Evolutionary conservation across 2,329 filamentous ascomycete species (phyloP).

Genomic region (Pseudopyrenochaeta lycopersici): DNA sequence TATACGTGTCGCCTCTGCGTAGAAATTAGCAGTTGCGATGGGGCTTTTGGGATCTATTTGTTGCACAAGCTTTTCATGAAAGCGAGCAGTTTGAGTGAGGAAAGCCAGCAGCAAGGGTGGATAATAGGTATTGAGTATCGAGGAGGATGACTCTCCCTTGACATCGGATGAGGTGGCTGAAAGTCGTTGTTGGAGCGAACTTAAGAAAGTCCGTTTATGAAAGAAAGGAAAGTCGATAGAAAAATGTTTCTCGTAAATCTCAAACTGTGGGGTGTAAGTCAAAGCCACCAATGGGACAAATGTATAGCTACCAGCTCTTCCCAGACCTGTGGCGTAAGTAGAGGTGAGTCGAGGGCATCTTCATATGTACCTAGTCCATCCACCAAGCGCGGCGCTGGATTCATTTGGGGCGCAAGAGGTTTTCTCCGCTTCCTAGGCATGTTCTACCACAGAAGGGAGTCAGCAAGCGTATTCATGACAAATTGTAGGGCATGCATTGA

Average conservation of each 20-base stretch:
- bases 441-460: slow-evolving; percentile 18
- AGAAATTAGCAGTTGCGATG: slow-evolving; percentile 65
- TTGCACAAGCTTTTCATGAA: slow-evolving; percentile 63
- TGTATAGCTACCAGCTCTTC: slow-evolving; percentile 61
- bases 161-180: slow-evolving; percentile 41
- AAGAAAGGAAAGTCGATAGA: slow-evolving; percentile 77
- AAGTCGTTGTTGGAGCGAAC: slow-evolving; percentile 34
- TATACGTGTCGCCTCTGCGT: slow-evolving; percentile 66
- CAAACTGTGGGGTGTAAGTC: slow-evolving; percentile 55
- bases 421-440: slow-evolving; percentile 44
- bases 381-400: slow-evolving; percentile 40
- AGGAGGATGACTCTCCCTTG: slow-evolving; percentile 34
- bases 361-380: slow-evolving; percentile 57
- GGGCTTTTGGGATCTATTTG: slow-evolving; percentile 8
- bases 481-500: background rate
- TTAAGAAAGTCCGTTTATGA: slow-evolving; percentile 70
- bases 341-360: slow-evolving; percentile 68
- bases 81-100: slow-evolving; percentile 73
- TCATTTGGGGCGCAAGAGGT: slow-evolving; percentile 46
- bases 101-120: slow-evolving; percentile 70
- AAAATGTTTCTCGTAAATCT: slow-evolving; percentile 75
- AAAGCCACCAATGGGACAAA: background rate
- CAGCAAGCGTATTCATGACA: background rate
- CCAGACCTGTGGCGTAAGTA: slow-evolving; percentile 73
- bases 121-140: slow-evolving; percentile 59